phyloP scores from a whole-genome alignment of 208 protist genomes.

The Trypanosoma scelopori region DNA sequence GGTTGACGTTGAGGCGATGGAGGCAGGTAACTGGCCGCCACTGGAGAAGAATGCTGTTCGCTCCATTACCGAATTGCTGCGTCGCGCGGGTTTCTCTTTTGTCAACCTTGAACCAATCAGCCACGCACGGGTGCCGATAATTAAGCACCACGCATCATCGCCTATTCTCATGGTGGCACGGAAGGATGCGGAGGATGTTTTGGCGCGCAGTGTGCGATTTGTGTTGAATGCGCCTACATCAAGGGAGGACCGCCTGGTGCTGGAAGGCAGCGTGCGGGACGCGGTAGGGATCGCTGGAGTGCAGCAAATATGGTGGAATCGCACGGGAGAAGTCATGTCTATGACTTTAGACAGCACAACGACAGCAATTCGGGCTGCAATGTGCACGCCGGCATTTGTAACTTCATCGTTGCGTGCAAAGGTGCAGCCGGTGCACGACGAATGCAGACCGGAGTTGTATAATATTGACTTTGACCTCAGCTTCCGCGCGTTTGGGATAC shows the following conservation, averaged over 20 bases:
- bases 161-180: slow-evolving; percentile 45
- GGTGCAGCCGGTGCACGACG: slow-evolving; percentile 79
- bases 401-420: slow-evolving; percentile 52
- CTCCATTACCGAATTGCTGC: slow-evolving; percentile 80
- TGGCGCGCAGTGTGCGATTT: slow-evolving; percentile 74
- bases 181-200: slow-evolving; percentile 64
- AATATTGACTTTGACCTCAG: slow-evolving; percentile 90
- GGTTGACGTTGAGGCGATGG: slow-evolving; percentile 69
- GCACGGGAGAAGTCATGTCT: slow-evolving; percentile 60
- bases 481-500: slow-evolving; percentile 88
- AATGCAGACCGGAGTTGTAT: slow-evolving; percentile 81
- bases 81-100: slow-evolving; percentile 81
- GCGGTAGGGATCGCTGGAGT: slow-evolving; percentile 49
- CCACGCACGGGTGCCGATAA: slow-evolving; percentile 87
- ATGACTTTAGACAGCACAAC: slow-evolving; percentile 70
- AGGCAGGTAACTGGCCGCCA: slow-evolving; percentile 72
- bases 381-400: slow-evolving; percentile 46
- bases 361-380: slow-evolving; percentile 58
- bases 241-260: slow-evolving; percentile 56
- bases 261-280: slow-evolving; percentile 72
- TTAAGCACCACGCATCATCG: slow-evolving; percentile 88
- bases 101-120: slow-evolving; percentile 83
- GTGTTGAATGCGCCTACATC: slow-evolving; percentile 49
- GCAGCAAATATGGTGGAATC: slow-evolving; percentile 90
- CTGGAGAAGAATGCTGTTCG: slow-evolving; percentile 82